Evolutionary conservation across 2,329 filamentous ascomycete genomes (phyloP).

Genomic region (Paracoccidioides brasiliensis): DNA sequence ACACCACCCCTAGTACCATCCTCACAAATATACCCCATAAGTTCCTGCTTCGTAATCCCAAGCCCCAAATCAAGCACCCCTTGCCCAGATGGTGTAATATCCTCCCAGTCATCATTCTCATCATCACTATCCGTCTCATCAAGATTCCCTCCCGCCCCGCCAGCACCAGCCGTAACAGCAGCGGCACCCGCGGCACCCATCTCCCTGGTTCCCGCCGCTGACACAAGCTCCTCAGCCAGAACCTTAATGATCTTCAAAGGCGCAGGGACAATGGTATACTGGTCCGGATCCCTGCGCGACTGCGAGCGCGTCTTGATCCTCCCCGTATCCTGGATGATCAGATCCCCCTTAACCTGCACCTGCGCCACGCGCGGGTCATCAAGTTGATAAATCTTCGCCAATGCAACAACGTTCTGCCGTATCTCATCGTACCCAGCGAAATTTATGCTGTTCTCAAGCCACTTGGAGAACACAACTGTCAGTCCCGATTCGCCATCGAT

Average conservation of each 20-base stretch:
- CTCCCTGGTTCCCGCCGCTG: slow-evolving; percentile 51
- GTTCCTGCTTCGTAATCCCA: slow-evolving; percentile 54
- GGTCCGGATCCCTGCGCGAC: slow-evolving; percentile 76
- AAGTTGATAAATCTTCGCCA: slow-evolving; percentile 80
- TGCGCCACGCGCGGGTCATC: slow-evolving; percentile 67
- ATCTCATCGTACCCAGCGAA: slow-evolving; percentile 99
- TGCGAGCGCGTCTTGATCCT: slow-evolving; percentile 90
- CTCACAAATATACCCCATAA: slow-evolving; percentile 63
- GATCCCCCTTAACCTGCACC: slow-evolving; percentile 79
- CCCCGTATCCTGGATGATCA: slow-evolving; percentile 66
- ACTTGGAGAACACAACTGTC: slow-evolving; percentile 80
- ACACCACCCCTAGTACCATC: slow-evolving; percentile 36
- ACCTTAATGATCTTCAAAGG: slow-evolving; percentile 94
- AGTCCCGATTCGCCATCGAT: slow-evolving; percentile 67
- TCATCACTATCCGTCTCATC: slow-evolving; percentile 51
- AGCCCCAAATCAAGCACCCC: slow-evolving; percentile 65
- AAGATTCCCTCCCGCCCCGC: slow-evolving; percentile 29
- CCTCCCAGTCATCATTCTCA: slow-evolving; percentile 80
- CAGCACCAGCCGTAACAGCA: slow-evolving; percentile 38
- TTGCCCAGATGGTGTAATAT: slow-evolving; percentile 48
- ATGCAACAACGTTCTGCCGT: slow-evolving; percentile 84
- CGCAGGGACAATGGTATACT: slow-evolving; percentile 75
- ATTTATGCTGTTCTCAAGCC: slow-evolving; percentile 91
- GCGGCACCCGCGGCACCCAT: slow-evolving; percentile 42
- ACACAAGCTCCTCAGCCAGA: slow-evolving; percentile 78